Conservation (phyloP, 768 basidiomycete species). For the Hypsizygus marmoreus region DNA sequence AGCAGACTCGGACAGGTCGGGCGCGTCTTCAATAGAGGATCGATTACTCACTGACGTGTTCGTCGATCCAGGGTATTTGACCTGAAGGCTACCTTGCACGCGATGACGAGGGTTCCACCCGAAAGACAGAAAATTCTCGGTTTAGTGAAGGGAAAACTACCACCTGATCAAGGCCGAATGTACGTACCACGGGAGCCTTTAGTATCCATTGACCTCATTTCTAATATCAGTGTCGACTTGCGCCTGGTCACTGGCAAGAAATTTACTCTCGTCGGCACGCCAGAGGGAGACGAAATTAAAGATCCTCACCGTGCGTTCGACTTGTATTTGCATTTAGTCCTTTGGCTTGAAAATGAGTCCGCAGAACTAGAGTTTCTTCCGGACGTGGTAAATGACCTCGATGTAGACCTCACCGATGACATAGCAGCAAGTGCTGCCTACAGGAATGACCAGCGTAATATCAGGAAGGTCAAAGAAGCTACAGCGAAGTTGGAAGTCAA, state of each 20-base stretch:
- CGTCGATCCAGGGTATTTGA: constrained; percentile 68
- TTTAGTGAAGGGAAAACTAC: constrained; percentile 80
- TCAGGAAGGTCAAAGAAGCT: constrained; percentile 77
- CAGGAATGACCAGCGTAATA: constrained; percentile 77
- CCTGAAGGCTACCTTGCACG: constrained; percentile 67
- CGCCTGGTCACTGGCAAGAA: constrained; percentile 63
- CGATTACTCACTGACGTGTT: background rate
- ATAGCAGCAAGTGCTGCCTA: constrained; percentile 59
- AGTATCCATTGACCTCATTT: constrained; percentile 5
- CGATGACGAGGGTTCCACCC: constrained; percentile 75
- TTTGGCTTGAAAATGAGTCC: constrained; percentile 1
- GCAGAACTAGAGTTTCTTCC: constrained; percentile 66
- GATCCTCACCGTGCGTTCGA: constrained; percentile 61
- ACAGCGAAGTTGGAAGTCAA: constrained; percentile 64
- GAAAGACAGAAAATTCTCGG: constrained; percentile 89
- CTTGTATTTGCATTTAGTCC: background rate
- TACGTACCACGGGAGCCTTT: constrained; percentile 27
- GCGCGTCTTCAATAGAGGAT: background rate
- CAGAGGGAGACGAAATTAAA: constrained; percentile 83
- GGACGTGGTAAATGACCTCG: constrained; percentile 78
- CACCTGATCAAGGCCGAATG: constrained; percentile 74
- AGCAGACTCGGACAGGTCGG: constrained; percentile 79
- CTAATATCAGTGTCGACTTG: constrained; percentile 52
- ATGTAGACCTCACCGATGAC: constrained; percentile 74
- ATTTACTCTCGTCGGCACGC: constrained; percentile 86